Base-by-base conservation (phyloP, 495 filamentous ascomycete species). In the Penicillium malachiteum region DNA sequence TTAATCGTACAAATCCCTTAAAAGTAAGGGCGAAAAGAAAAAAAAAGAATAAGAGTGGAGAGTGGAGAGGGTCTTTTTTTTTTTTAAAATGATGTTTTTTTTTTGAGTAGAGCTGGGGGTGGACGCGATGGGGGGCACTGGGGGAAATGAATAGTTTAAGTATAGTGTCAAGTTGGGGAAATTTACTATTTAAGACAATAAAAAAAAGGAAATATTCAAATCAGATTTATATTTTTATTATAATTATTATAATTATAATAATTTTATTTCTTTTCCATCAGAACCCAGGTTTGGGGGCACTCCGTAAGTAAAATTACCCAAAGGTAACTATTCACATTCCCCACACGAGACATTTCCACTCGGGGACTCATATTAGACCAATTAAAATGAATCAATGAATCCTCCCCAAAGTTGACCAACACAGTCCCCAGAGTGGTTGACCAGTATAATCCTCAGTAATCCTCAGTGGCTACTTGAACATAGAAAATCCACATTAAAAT, bases 301-400 rank as follows among this genome's bases (percentile, higher is more conserved):
- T 52, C 54, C 42, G 26, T 1, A 32, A 32, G 50, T 34, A 30
- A 30, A 54, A 44, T 52, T 14, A 44, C 14, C 45, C 37, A 30
- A 49, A 37, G 5, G 34, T 37, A 37, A 37, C 34, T 37, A 37
- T 13, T 37, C 12, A 33, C 42, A 50, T 58, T 58, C 63, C 63
- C 60, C 60, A 63, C 63, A 66, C 59, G 48, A 59, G 63, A 62
- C 56, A 60, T 66, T 66, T 66, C 63, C 59, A 54, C 59, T 45
- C 58, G 21, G 21, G 21, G 21, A 26, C 21, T 1, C 21, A 26
- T 1, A 26, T 26, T 1, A 26, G 21, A 26, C 21, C 21, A 26
- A 26, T 26, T 26, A 26, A 26, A 26, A 26, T 26, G 21, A 26
- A 26, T 1, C 21, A 26, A 26, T 26, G 21, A 26, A 26, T 26